Conservation (phyloP, 306 rosid species). For the Vigna mungo region DNA sequence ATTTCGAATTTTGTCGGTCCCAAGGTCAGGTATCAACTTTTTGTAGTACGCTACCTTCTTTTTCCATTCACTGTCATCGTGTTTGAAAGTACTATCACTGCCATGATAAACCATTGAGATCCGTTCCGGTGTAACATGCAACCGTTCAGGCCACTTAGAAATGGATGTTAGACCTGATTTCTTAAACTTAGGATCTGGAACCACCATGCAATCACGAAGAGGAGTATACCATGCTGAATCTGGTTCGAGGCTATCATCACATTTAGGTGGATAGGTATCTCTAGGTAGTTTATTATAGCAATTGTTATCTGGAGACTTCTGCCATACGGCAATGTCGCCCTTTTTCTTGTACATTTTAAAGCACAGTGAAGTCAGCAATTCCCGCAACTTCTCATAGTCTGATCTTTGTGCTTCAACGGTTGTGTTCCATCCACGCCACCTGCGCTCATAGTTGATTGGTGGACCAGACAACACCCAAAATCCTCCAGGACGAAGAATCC, state of each 20-base stretch:
- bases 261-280: slow-evolving; percentile 84
- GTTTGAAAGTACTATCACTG: slow-evolving; percentile 68
- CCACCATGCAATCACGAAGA: slow-evolving; percentile 72
- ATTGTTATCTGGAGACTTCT: slow-evolving; percentile 61
- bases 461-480: slow-evolving; percentile 98
- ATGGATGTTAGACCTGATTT: slow-evolving; percentile 59
- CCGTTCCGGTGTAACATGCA: slow-evolving; percentile 75
- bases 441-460: slow-evolving; percentile 85
- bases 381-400: slow-evolving; percentile 74
- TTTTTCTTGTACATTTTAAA: slow-evolving; percentile 86
- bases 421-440: slow-evolving; percentile 99
- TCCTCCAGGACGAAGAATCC: slow-evolving; percentile 98
- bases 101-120: slow-evolving; percentile 64
- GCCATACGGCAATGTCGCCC: slow-evolving; percentile 96
- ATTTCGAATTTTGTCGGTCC: slow-evolving; percentile 83
- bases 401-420: slow-evolving; percentile 83
- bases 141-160: slow-evolving; percentile 88
- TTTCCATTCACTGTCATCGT: slow-evolving; percentile 82
- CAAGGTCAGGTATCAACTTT: slow-evolving; percentile 81
- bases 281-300: slow-evolving; percentile 72
- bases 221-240: slow-evolving; percentile 99
- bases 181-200: slow-evolving; percentile 74
- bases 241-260: slow-evolving; percentile 86
- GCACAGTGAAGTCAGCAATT: slow-evolving; percentile 81
- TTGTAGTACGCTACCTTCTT: slow-evolving; percentile 76